These are phyloP conservation scores for Boletellus deceptivus DNA, from an alignment of 1,284 basidiomycete species.

Conservation along the genomic window DNA sequence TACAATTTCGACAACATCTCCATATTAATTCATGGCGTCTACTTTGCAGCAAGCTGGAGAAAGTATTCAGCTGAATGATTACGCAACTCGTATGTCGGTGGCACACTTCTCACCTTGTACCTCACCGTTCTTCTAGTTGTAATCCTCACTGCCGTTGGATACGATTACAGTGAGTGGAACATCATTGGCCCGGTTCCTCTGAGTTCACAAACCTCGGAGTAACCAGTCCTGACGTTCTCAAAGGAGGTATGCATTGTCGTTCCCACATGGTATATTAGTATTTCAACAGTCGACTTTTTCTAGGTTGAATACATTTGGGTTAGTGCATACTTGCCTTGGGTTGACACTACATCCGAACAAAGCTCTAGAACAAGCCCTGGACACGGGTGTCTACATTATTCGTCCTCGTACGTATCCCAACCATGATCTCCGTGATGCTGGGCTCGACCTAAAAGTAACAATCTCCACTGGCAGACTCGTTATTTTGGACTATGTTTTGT, in stretches of 20 bases:
- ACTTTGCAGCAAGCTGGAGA: background rate
- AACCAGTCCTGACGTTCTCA: background rate
- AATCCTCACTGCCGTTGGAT: background rate
- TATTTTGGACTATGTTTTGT: background rate
- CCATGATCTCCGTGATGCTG: background rate
- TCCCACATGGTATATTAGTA: background rate
- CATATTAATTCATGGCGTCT: background rate
- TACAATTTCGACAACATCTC: no score
- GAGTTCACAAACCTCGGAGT: background rate
- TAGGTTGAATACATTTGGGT: background rate
- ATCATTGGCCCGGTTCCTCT: no score
- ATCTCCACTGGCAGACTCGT: background rate
- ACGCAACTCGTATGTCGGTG: background rate
- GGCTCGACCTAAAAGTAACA: background rate
- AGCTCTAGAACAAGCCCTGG: background rate
- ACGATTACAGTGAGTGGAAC: background rate
- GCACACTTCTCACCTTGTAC: background rate
- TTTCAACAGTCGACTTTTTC: background rate
- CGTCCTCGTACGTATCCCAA: background rate
- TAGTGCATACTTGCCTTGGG: background rate
- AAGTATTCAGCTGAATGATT: background rate
- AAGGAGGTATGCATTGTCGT: background rate
- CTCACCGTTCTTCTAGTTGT: background rate
- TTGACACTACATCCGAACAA: background rate
- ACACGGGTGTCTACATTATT: background rate